These are phyloP conservation scores for Fusarium sp. DNA, from an alignment of 2,329 filamentous ascomycete genomes.

Conservation along the genomic window DNA sequence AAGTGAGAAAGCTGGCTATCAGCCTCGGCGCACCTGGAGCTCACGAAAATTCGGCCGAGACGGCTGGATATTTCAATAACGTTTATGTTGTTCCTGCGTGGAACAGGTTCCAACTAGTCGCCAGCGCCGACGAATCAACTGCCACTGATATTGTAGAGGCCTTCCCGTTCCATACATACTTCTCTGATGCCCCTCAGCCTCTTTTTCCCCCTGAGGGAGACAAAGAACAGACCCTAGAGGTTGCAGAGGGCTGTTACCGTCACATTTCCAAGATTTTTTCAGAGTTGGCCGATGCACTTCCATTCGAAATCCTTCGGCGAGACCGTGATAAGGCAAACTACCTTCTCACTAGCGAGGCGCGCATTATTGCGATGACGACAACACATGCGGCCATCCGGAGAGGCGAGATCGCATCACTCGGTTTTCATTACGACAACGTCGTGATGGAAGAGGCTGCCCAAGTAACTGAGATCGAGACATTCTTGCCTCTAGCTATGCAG, in stretches of 20 bases:
- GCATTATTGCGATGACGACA: constrained; percentile 98
- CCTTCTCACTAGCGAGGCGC: constrained; percentile 92
- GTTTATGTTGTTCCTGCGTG: constrained; percentile 92
- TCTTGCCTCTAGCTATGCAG: constrained; percentile 94
- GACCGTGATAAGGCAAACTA: constrained; percentile 97
- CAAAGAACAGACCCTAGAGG: constrained; percentile 76
- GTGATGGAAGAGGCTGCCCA: constrained; percentile 99
- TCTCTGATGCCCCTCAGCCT: constrained; percentile 86
- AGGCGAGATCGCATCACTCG: constrained; percentile 88
- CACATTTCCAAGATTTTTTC: constrained; percentile 92
- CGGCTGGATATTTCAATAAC: constrained; percentile 93
- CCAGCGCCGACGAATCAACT: constrained; percentile 66
- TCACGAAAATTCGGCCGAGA: constrained; percentile 97
- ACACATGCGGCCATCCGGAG: constrained; percentile 96
- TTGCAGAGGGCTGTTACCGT: constrained; percentile 85
- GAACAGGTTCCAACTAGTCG: constrained; percentile 78
- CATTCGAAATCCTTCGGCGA: constrained; percentile 91
- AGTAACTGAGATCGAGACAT: constrained; percentile 96
- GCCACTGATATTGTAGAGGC: constrained; percentile 72
- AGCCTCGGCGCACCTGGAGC: constrained; percentile 90
- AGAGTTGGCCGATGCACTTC: constrained; percentile 90
- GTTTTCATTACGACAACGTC: constrained; percentile 97
- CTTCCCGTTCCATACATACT: constrained; percentile 92
- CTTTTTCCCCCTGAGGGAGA: constrained; percentile 77
- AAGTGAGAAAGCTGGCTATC: constrained; percentile 86